Evolutionary conservation across 2,329 filamentous ascomycete genomes (phyloP), one percentile per base, ranked within the genome.

Genomic region (Scedosporium boydii): DNA sequence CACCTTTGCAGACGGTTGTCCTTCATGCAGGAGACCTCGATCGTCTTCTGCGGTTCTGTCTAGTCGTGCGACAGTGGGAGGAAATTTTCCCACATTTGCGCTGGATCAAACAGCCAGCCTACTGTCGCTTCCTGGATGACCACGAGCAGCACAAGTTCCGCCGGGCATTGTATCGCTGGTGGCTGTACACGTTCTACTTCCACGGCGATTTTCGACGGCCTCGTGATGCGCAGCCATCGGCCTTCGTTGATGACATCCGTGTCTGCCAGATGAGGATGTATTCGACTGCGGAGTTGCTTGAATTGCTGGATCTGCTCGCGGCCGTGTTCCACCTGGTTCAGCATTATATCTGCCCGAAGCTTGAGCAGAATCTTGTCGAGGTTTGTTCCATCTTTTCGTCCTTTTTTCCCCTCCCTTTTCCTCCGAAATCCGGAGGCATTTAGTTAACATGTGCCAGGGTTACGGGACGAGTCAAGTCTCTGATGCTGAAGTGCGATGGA

Each of bases 141-240:
- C 70, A 74, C 27, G 82, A 85, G 67, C 73, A 73, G 29, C 65
- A 69, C n/a, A 76, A 80, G 58, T 74, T 83, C 59, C 77, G 82
- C 4, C 75, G 76, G 64, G 81, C 79, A 0, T 69, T 84, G 34
- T 82, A 81, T 59, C 71, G 75, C 38, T 85, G 81, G 81, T 83
- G 81, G 80, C 73, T 82, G 3, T 84, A 80, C 65, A 75, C 79
- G 6, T 75, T 76, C 41, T 78, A 81, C 64, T 83, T 83, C 63
- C 81, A 84, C 57, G 76, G 77, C 10, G 75, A 76, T 38, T 73
- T 75, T 10, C 56, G 18, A 7, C 38, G 61, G 21, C 60, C 60
- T 21, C 53, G 26, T 16, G 26, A 57, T 26, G 56, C 38, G 16
- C 61, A 63, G 29, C 61, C 61, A 44, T 21, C 21, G 9, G 61